phyloP scores from a whole-genome alignment of 305 asterid species.

The Ilex paraguariensis region DNA sequence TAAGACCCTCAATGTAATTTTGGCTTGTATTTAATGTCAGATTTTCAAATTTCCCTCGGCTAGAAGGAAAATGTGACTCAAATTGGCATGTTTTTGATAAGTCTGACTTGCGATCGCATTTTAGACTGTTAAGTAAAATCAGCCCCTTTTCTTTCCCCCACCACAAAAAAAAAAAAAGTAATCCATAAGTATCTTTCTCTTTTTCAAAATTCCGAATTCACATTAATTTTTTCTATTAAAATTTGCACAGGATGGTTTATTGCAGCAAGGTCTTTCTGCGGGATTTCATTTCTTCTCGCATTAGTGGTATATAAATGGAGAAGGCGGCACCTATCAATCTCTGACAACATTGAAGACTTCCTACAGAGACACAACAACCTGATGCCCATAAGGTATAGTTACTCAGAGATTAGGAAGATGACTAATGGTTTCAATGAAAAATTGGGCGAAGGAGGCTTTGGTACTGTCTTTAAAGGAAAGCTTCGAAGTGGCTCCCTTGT shows the following conservation, averaged over 20 bases:
- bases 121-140: too few relatives aligned
- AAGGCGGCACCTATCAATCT: slow-evolving; percentile 21
- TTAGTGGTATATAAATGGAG: slow-evolving; percentile 23
- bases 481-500: slow-evolving; percentile 37
- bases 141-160: too few relatives aligned
- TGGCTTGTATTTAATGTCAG: too few relatives aligned
- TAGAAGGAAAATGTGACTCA: too few relatives aligned
- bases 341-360: slow-evolving; percentile 30
- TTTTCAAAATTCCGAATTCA: too few relatives aligned
- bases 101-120: too few relatives aligned
- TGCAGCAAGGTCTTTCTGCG: slow-evolving; percentile 26
- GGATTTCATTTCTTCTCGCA: slow-evolving; percentile 32
- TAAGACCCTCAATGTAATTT: too few relatives aligned
- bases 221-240: too few relatives aligned
- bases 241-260: slow-evolving; percentile 30
- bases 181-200: too few relatives aligned
- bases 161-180: too few relatives aligned
- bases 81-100: too few relatives aligned
- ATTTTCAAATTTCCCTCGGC: too few relatives aligned
- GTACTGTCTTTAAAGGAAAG: slow-evolving; percentile 43
- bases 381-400: slow-evolving; percentile 33
- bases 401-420: slow-evolving; percentile 36
- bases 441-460: slow-evolving; percentile 47
- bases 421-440: slow-evolving; percentile 31
- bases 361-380: slow-evolving; percentile 28